Percentiles rank a stretch among this genome's conserved stretches.
These are phyloP conservation scores for Umbelopsis ramanniana DNA, from an alignment of 192 early-diverging fungal genomes.

Conservation along the genomic window DNA sequence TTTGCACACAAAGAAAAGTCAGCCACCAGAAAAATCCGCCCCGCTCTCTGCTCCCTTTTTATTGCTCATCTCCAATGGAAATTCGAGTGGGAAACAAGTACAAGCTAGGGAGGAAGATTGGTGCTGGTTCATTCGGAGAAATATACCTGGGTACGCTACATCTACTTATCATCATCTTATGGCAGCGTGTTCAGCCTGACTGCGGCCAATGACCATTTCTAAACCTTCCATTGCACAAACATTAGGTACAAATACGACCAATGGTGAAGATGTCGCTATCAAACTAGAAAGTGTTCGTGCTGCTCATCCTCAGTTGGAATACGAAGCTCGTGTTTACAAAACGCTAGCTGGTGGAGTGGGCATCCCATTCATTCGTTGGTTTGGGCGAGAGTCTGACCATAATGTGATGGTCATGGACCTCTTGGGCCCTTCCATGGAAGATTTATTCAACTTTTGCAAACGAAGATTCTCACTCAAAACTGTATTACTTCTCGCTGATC, in stretches of 20 bases:
- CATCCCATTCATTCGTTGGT: conserved; percentile 87
- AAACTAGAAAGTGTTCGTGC: conserved; percentile 94
- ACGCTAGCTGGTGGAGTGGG: conserved; percentile 92
- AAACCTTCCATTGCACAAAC: not conserved
- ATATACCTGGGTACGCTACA: conserved; percentile 81
- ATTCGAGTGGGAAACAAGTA: conserved; percentile 92
- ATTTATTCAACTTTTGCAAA: conserved; percentile 91
- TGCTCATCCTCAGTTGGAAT: conserved; percentile 97
- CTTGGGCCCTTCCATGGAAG: conserved; percentile 86
- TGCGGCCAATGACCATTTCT: conserved; percentile 1
- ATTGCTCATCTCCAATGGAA: conserved; percentile 43
- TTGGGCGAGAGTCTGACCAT: conserved; percentile 81
- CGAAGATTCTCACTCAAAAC: conserved; percentile 90
- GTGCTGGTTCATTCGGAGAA: conserved; percentile 96
- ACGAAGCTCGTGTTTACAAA: conserved; percentile 96
- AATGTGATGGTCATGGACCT: conserved; percentile 90
- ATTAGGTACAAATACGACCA: conserved; percentile 82
- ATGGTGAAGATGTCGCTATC: conserved; percentile 96
- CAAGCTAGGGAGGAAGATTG: conserved; percentile 94
- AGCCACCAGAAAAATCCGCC: conserved; percentile 22
- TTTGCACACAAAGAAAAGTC: conserved; percentile 20
- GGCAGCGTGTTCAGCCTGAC: not conserved
- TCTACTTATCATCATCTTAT: not conserved
- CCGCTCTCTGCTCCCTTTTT: conserved; percentile 22
- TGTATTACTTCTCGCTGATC: conserved; percentile 84